These are phyloP conservation scores for Dendrobium huoshanense DNA, from an alignment of 106 monocot genomes.

Conservation along the genomic window DNA sequence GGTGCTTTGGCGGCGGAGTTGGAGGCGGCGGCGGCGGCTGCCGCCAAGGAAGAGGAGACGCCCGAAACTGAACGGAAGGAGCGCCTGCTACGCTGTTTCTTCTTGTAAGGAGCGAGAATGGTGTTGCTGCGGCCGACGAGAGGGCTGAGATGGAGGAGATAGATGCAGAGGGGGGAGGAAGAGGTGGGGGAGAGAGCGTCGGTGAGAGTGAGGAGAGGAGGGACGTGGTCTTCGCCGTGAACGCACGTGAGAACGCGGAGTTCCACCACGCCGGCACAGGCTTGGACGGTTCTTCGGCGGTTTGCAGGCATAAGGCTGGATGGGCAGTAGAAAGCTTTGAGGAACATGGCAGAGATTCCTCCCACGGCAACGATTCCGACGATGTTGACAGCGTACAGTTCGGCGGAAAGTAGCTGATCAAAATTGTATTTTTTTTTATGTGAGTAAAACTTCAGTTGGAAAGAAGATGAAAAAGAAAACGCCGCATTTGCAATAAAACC, in stretches of 20 bases:
- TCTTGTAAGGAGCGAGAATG: constrained; percentile 49
- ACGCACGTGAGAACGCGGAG: constrained; percentile 59
- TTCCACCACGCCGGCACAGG: constrained; percentile 14
- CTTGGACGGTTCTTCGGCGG: constrained; percentile 28
- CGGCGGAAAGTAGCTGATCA: too few species aligned
- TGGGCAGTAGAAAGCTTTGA: constrained; percentile 32
- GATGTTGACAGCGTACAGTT: constrained; percentile 23
- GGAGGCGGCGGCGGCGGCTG: neutral
- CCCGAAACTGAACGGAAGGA: neutral
- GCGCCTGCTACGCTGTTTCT: too few species aligned
- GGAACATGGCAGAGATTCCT: constrained; percentile 11
- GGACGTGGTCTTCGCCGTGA: constrained; percentile 37
- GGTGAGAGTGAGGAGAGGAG: constrained; percentile 37
- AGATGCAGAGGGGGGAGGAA: constrained; percentile 28
- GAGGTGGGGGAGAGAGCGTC: constrained; percentile 21
- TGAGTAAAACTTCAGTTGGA: too few species aligned
- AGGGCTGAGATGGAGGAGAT: constrained; percentile 66
- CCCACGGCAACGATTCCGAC: constrained; percentile 14
- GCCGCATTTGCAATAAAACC: too few species aligned
- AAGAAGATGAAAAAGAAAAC: too few species aligned
- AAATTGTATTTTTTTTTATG: too few species aligned
- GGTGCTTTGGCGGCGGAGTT: constrained; percentile 4
- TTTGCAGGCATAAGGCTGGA: constrained; percentile 18
- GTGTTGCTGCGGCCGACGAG: constrained; percentile 49
- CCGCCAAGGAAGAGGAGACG: constrained; percentile 18